phyloP scores from a whole-genome alignment of 2,329 filamentous ascomycete species.

The Fusarium sp. region DNA sequence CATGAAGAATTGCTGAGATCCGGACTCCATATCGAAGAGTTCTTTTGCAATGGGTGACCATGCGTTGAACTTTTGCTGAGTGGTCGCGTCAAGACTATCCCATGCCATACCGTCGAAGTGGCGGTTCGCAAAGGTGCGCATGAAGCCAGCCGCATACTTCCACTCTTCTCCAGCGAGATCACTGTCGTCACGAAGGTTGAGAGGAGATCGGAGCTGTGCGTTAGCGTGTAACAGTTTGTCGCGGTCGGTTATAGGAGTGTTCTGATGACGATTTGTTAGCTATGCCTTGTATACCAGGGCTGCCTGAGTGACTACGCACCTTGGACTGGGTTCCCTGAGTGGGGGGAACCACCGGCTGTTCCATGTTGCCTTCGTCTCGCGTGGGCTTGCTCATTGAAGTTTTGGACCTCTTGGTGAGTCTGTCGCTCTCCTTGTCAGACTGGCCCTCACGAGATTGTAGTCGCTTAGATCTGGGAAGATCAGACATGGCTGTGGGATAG shows the following conservation, averaged over 20 bases:
- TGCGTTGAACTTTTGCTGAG: neutral
- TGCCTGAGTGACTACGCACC: too few species aligned
- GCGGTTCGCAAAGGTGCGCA: neutral
- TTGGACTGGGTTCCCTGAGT: too few species aligned
- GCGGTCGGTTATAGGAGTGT: too few species aligned
- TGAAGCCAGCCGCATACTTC: rapidly evolving
- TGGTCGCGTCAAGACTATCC: neutral
- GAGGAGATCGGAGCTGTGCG: too few species aligned
- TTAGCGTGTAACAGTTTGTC: too few species aligned
- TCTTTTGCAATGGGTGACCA: neutral
- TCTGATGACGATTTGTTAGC: too few species aligned
- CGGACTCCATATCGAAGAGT: neutral
- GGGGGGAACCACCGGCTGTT: too few species aligned
- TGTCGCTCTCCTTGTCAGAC: neutral
- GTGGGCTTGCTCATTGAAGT: neutral
- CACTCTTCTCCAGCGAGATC: neutral
- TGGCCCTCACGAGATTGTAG: neutral
- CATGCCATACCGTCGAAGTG: neutral
- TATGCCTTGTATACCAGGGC: too few species aligned
- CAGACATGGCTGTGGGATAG: neutral
- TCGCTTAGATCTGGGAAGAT: neutral
- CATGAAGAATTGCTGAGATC: neutral
- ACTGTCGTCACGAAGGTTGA: too few species aligned
- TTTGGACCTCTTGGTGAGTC: neutral
- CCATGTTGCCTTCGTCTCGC: neutral